A percentile compares a stretch with the other conserved stretches of the same genome.
Conservation (phyloP, 164 flowering plant species). For the Aristolochia contorta region DNA sequence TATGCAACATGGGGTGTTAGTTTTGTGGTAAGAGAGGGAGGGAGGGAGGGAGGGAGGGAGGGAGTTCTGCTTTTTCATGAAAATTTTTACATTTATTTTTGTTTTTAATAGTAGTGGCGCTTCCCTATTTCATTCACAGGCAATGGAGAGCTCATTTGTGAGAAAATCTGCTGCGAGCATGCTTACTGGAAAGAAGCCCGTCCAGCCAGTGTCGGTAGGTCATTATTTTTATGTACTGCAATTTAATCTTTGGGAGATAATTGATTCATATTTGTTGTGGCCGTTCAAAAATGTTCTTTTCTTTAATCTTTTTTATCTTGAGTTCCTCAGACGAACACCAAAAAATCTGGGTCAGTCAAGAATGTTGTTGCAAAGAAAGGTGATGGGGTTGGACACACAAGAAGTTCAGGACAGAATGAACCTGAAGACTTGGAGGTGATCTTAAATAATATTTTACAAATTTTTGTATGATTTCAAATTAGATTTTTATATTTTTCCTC, state of each 20-base stretch:
- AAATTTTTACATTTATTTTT: too few species aligned
- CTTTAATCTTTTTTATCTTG: constrained; percentile 3
- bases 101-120: neutral
- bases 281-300: neutral
- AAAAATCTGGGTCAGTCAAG: constrained; percentile 56
- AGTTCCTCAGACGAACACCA: constrained; percentile 39
- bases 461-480: too few species aligned
- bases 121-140: constrained; percentile 22
- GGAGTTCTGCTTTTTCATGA: too few species aligned
- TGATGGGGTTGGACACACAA: constrained; percentile 48
- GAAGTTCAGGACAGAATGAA: constrained; percentile 41
- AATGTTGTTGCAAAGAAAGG: constrained; percentile 48
- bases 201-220: constrained; percentile 41
- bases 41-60: too few species aligned
- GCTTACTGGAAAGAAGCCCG: constrained; percentile 89
- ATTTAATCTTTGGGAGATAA: neutral
- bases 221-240: constrained; percentile 17
- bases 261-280: neutral
- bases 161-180: constrained; percentile 92
- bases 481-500: neutral
- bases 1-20: too few species aligned
- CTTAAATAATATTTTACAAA: neutral
- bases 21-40: too few species aligned
- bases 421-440: constrained; percentile 85
- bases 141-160: constrained; percentile 47